Conservation (phyloP, 148 eudicot genomes). For the Vaccinium myrtillus region DNA sequence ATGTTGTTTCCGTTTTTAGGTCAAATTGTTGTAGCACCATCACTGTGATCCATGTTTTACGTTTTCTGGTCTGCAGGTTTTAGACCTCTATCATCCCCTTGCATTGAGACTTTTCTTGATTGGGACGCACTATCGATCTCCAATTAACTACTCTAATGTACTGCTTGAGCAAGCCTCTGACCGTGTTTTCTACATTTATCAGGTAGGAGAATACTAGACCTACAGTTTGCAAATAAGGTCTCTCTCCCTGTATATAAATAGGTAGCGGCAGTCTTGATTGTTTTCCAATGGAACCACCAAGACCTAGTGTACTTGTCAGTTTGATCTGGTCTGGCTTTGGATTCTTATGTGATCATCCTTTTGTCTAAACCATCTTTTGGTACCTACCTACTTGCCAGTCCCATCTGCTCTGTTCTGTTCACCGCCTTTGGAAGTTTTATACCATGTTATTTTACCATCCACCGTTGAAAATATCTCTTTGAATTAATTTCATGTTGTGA, state of each 20-base stretch:
- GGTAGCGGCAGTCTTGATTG: not conserved
- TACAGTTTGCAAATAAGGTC: not conserved
- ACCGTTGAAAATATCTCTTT: not conserved
- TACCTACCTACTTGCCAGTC: not conserved
- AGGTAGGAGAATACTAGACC: slow-evolving; percentile 40
- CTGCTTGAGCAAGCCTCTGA: slow-evolving; percentile 87
- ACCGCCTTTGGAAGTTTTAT: not conserved
- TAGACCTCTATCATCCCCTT: slow-evolving; percentile 85
- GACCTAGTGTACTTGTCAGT: not conserved
- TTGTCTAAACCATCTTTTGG: not conserved
- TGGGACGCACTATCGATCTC: slow-evolving; percentile 91
- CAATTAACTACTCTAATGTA: slow-evolving; percentile 82
- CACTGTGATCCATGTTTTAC: not conserved
- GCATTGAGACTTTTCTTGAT: slow-evolving; percentile 87
- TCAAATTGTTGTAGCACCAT: not conserved
- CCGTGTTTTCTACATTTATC: slow-evolving; percentile 81
- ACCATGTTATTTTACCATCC: not conserved
- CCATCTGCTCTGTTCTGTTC: not conserved
- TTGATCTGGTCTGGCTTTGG: not conserved
- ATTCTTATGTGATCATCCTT: not conserved
- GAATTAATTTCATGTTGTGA: not conserved
- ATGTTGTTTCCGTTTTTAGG: not conserved
- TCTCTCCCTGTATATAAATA: not conserved
- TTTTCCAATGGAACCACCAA: not conserved
- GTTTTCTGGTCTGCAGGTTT: slow-evolving; percentile 50